Evolutionary conservation across 2,329 filamentous ascomycete genomes (phyloP), one percentile per base, ranked within the genome.

Genomic region (Phialophora tarda): DNA sequence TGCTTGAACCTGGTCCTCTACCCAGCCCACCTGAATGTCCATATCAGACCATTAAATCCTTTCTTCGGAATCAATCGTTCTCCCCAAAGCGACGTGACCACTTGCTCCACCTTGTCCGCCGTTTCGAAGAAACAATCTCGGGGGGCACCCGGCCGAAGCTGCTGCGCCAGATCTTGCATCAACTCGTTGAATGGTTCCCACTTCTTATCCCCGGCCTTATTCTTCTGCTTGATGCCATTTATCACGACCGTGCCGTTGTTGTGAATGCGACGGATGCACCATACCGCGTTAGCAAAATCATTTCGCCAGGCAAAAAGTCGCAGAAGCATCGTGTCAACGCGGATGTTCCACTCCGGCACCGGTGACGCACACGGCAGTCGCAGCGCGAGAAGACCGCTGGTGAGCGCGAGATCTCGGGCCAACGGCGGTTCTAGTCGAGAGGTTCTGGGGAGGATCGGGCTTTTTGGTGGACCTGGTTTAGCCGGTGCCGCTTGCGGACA

Each of bases 21-120:
- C 8, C 32, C 60, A 23, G 69, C 69, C 69, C 69, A 71, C 14
- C 69, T 54, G 50, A 71, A 71, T 23, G 66, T 71, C 69, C 69
- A 71, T 44, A 71, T 67, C 28, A 71, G 48, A 2, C 69, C 67
- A 41, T 60, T 63, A 26, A 67, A 71, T 12, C 62, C 62, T 26
- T 64, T 69, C 47, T 66, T 67, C 14, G 59, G 62, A 30, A 38
- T 53, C 62, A 71, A 57, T 5, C 67, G 48, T 30, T 65, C 55
- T 4, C 69, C 69, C 69, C 66, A 71, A 10, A 67, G 32, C 12
- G 48, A 17, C n/a, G 44, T 51, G 21, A 69, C 59, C 23, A 67
- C 62, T n/a, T 62, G 26, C 44, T 65, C 55, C 38, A 51, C 57
- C 32, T 54, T 54, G 12, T 69, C 64, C 12, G 67, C 67, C 26